Evolutionary conservation across 164 flowering plant species (phyloP).

Genomic region (Vitis labrusca): DNA sequence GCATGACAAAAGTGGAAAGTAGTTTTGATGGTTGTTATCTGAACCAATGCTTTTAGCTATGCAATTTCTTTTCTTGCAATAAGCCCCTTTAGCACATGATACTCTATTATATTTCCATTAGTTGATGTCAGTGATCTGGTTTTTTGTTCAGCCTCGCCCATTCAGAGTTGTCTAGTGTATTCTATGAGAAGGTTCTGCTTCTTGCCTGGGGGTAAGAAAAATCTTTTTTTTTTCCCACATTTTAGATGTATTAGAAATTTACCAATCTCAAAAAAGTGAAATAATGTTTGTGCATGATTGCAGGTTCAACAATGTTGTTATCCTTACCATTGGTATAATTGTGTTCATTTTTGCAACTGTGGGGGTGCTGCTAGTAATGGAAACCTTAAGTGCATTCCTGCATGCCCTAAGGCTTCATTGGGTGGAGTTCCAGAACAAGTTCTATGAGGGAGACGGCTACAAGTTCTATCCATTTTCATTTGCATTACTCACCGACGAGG

Average conservation of each 20-base stretch:
- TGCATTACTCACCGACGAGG: constrained; percentile 52
- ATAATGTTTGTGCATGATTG: constrained; percentile 6
- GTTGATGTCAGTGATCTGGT: not conserved
- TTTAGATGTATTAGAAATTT: not conserved
- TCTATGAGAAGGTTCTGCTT: constrained; percentile 85
- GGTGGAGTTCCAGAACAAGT: constrained; percentile 95
- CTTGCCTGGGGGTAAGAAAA: constrained; percentile 88
- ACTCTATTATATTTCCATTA: not conserved
- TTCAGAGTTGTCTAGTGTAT: constrained; percentile 89
- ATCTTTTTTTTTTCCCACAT: not conserved
- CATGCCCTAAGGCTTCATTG: constrained; percentile 94
- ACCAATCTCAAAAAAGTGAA: not conserved
- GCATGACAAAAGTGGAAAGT: no score
- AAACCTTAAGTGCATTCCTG: constrained; percentile 91
- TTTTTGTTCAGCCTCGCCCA: constrained; percentile 77
- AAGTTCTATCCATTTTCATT: constrained; percentile 81
- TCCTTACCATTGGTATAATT: constrained; percentile 35
- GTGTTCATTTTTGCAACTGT: constrained; percentile 45
- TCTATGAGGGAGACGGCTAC: constrained; percentile 93
- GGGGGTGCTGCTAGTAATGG: constrained; percentile 80
- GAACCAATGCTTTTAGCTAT: no score
- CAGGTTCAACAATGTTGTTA: constrained; percentile 41
- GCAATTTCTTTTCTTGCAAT: not conserved
- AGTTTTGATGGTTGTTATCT: no score
- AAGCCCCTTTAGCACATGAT: not conserved